phyloP scores from a whole-genome alignment of 805 yeast genomes.

The Sugiyamaella floridensis region DNA sequence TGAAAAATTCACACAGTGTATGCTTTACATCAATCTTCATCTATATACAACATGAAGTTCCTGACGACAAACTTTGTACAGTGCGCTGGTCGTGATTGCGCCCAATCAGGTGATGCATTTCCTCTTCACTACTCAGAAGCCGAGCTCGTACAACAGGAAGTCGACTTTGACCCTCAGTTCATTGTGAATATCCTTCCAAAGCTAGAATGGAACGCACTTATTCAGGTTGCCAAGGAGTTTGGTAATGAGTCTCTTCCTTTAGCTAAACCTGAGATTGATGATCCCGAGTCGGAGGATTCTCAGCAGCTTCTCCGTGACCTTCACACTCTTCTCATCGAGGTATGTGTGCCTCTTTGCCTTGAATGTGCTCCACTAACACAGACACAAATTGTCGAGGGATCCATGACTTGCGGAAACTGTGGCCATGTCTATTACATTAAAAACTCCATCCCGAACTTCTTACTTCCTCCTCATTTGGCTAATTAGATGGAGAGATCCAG shows the following conservation, averaged over 20 bases:
- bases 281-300: slow-evolving; percentile 39
- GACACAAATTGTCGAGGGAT: slow-evolving; percentile 81
- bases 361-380: slow-evolving; percentile 2
- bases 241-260: slow-evolving; percentile 47
- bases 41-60: slow-evolving; percentile 58
- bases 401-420: slow-evolving; percentile 82
- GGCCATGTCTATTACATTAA: slow-evolving; percentile 83
- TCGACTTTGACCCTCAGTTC: slow-evolving; percentile 78
- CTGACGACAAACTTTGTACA: slow-evolving; percentile 94
- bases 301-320: slow-evolving; percentile 61
- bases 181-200: slow-evolving; percentile 68
- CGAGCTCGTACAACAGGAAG: slow-evolving; percentile 64
- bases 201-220: slow-evolving; percentile 81
- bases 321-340: slow-evolving; percentile 69
- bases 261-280: slow-evolving; percentile 37
- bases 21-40: neutral
- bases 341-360: slow-evolving; percentile 6
- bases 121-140: slow-evolving; percentile 70
- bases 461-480: slow-evolving; percentile 91
- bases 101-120: slow-evolving; percentile 63
- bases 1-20: neutral
- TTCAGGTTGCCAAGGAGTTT: slow-evolving; percentile 66
- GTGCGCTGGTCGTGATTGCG: slow-evolving; percentile 83
- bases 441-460: slow-evolving; percentile 87
- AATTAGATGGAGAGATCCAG: slow-evolving; percentile 3